phyloP scores from a whole-genome alignment of 2,329 filamentous ascomycete genomes.

The Nemania serpens region DNA sequence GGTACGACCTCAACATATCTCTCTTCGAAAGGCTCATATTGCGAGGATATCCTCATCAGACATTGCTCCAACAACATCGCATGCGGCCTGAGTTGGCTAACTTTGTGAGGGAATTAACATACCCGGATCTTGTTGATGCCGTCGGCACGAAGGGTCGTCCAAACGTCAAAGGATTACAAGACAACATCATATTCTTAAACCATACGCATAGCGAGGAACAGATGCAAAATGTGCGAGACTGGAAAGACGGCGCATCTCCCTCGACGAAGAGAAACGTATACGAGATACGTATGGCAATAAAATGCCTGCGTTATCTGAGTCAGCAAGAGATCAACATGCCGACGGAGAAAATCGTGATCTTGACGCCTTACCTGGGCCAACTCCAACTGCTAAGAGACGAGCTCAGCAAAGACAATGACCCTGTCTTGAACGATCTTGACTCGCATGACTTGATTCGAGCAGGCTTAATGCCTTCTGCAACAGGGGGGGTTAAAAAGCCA shows the following conservation, averaged over 20 bases:
- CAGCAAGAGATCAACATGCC: slow-evolving; percentile 68
- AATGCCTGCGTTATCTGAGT: slow-evolving; percentile 66
- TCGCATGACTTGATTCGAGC: slow-evolving; percentile 64
- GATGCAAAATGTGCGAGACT: slow-evolving; percentile 50
- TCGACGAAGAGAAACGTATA: slow-evolving; percentile 66
- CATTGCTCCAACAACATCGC: slow-evolving; percentile 66
- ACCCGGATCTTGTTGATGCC: slow-evolving; percentile 66
- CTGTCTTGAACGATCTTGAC: slow-evolving; percentile 71
- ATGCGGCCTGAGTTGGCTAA: slow-evolving; percentile 71
- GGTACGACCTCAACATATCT: slow-evolving; percentile 69
- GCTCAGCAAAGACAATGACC: slow-evolving; percentile 63
- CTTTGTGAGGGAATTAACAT: slow-evolving; percentile 62
- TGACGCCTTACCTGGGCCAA: slow-evolving; percentile 76
- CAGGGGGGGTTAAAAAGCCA: slow-evolving; percentile 55
- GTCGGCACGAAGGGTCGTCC: slow-evolving; percentile 47
- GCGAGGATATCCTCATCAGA: slow-evolving; percentile 57
- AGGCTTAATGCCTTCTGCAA: slow-evolving; percentile 61
- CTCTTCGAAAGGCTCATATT: slow-evolving; percentile 71
- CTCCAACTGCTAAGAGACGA: slow-evolving; percentile 59
- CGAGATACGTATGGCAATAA: slow-evolving; percentile 70
- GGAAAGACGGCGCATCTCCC: slow-evolving; percentile 53
- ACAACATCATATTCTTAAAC: slow-evolving; percentile 67
- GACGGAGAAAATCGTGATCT: slow-evolving; percentile 66
- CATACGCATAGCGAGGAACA: slow-evolving; percentile 61
- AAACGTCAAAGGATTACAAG: slow-evolving; percentile 58